A percentile compares a stretch with the other conserved stretches of the same genome.
phyloP scores from a whole-genome alignment of 495 filamentous ascomycete species.

The Penicillium coffeae region DNA sequence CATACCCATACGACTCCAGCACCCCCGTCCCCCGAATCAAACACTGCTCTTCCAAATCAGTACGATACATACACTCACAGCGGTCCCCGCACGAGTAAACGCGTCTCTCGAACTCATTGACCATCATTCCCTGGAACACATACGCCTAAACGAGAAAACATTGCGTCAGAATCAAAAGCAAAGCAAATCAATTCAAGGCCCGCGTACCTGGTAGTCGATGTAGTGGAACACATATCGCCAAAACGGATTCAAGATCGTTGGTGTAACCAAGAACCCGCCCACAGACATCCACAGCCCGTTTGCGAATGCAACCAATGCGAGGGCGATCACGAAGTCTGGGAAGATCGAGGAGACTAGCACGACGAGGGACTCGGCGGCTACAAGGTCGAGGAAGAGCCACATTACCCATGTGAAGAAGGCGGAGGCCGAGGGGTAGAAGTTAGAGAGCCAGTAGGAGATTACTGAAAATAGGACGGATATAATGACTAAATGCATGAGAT shows the following conservation, averaged over 20 bases:
- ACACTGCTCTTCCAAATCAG: constrained; percentile 58
- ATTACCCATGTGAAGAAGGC: constrained; percentile 78
- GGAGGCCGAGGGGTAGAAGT: constrained; percentile 60
- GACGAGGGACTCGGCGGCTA: constrained; percentile 77
- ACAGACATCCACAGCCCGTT: constrained; percentile 88
- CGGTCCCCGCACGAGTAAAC: constrained; percentile 54
- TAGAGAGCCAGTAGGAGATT: constrained; percentile 74
- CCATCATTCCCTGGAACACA: constrained; percentile 89
- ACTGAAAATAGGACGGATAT: constrained; percentile 70
- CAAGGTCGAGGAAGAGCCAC: constrained; percentile 81
- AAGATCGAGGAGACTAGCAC: constrained; percentile 68
- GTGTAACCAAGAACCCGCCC: constrained; percentile 72
- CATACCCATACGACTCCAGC: constrained; percentile 63
- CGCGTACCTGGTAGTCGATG: constrained; percentile 67
- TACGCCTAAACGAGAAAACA: constrained; percentile 47
- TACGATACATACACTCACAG: constrained; percentile 69
- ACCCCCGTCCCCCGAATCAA: constrained; percentile 65
- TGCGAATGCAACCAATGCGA: constrained; percentile 73
- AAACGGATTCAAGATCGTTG: constrained; percentile 68
- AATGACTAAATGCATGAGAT: constrained; percentile 41
- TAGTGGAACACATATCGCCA: constrained; percentile 83
- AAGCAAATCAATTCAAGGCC: background rate
- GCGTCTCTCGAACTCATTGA: constrained; percentile 69
- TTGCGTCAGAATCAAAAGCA: background rate
- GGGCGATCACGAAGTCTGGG: constrained; percentile 71